Base-by-base conservation (phyloP, 2,329 filamentous ascomycete genomes). In the Tolypocladium ophioglossoides region DNA sequence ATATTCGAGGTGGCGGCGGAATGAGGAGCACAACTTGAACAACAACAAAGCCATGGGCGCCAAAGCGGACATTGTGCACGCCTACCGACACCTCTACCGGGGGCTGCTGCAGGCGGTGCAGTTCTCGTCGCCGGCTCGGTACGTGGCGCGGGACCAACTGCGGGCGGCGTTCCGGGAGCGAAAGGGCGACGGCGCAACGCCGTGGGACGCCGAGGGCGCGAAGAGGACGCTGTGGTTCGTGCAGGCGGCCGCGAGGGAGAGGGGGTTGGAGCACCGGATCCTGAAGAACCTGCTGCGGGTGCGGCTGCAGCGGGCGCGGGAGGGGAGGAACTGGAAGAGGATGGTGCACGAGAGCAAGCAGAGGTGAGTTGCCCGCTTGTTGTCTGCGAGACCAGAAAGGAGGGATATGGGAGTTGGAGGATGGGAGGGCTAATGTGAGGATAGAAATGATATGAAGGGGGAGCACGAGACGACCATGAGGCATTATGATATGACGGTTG, bases 71-170 rank as follows among this genome's bases (percentile, higher is more conserved):
- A 64, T 89, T 52, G 64, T 85, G 40, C 76, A 79, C 60, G 82
- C 85, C 49, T 94, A 92, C 70, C 80, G 89, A 57, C 74, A 80
- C 55, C 75, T 94, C 37, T 86, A 87, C 64, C 82, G 85, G 52
- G 76, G 76, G 8, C 73, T 80, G 20, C 76, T 91, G n/a, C 80
- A 77, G 34, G 89, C 87, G 4, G 81, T 92, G 24, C 83, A 86
- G 58, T 88, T 83, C 72, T 80, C 87, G 16, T 78, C 79, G 57
- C 88, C 87, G 18, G 79, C 83, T 34, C 83, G 87, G 53, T 85
- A 75, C 68, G 72, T 79, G 4, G 74, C 82, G 18, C 80, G 82
- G 55, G 76, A 84, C 62, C 76, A 80, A 64, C 68, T 88, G 27
- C 77, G 84, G 47, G 62, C 64, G 8, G 82, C 79, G 11, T 89